Percentiles rank a stretch among this genome's conserved stretches.
Evolutionary conservation across 2,329 filamentous ascomycete genomes (phyloP).

Genomic region (Curvularia hawaiiensis): DNA sequence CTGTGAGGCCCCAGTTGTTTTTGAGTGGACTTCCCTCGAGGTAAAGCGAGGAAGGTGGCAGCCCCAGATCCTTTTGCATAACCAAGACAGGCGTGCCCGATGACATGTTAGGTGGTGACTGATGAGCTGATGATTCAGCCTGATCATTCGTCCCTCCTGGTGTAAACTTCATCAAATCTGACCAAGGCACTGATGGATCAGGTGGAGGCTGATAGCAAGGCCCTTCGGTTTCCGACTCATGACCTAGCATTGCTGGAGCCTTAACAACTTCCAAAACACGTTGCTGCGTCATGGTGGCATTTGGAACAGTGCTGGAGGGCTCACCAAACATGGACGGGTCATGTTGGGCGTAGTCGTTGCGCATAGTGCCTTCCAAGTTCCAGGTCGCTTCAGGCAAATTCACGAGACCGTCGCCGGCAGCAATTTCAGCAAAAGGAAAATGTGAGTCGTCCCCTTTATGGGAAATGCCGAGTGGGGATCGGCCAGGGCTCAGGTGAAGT

Average conservation of each 20-base stretch:
- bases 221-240: conserved; percentile 22
- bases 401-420: neutral
- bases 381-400: conserved; percentile 16
- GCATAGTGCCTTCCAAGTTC: conserved; percentile 41
- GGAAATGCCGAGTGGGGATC: neutral
- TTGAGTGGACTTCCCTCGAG: conserved; percentile 11
- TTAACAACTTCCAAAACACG: conserved; percentile 46
- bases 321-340: conserved; percentile 51
- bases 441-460: conserved; percentile 8
- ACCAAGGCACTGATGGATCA: conserved; percentile 45
- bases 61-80: neutral
- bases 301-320: conserved; percentile 50
- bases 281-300: conserved; percentile 50
- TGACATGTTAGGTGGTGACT: conserved; percentile 2
- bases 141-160: conserved; percentile 18
- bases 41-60: conserved; percentile 6
- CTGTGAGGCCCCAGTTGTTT: conserved; percentile 2
- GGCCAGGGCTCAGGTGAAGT: conserved; percentile 11
- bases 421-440: neutral
- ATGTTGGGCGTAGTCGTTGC: conserved; percentile 45
- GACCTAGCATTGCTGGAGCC: conserved; percentile 31
- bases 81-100: neutral
- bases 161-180: conserved; percentile 40
- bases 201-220: conserved; percentile 24
- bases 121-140: conserved; percentile 15